Base-by-base conservation (phyloP, 495 filamentous ascomycete species). In the Cudoniella acicularis region DNA sequence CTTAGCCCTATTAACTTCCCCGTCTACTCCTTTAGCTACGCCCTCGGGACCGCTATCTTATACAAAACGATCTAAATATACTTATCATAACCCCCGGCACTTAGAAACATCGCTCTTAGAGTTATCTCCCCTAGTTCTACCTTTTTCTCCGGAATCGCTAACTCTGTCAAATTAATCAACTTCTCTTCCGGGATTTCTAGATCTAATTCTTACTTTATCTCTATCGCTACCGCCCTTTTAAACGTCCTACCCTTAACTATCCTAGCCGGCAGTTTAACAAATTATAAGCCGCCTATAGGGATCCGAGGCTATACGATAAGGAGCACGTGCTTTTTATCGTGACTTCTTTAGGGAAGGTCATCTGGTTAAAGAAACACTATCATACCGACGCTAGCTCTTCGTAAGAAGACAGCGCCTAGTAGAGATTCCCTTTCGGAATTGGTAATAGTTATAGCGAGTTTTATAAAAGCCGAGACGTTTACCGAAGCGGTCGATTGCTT, bases 231-330 rank as follows among this genome's bases (percentile, higher is more conserved):
- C 1, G 79, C 80, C 2, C 92, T 90, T 4, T 80, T 77, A 72
- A 96, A 96, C 2, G 79, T 83, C 21, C 88, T 88, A 58, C 89
- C 85, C 64, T 96, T 91, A 8, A 96, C 81, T 91, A 96, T 96
- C 4, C 92, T 92, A 0, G 92, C 92, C 0, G 92, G 92, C 18
- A 96, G 75, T 68, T 96, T 92, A 11, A 86, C 74, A 62, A 96
- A 86, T 9, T 79, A 78, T 9, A 96, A 73, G 4, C 85, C 87
- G 0, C 88, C 91, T 10, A 88, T 89, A 0, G 92, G 82, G 18
- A 95, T 79, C 40, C 92, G 87, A 22, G 92, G 87, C 67, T 96
- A 92, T 26, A 95, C 77, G 1, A 91, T 92, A 36, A 96, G 70
- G 23, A 96, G 74, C 1, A 85, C 90, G 61, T 86, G 80, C 66